These are phyloP conservation scores for Dalbergia cochinchinensis DNA, from an alignment of 306 rosid species.

Conservation along the genomic window DNA sequence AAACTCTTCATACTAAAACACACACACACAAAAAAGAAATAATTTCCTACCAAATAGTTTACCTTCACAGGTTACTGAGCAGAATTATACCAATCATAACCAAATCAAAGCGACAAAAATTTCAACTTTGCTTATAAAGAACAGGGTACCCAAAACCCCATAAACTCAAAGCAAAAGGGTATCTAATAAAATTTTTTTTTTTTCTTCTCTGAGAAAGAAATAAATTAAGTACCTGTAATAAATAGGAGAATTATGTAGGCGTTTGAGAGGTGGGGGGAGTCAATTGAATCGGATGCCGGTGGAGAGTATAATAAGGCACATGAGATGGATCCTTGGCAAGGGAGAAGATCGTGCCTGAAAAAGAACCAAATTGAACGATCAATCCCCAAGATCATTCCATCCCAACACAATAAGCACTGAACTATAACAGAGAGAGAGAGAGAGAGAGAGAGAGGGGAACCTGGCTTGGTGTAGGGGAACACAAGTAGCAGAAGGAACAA, in stretches of 20 bases:
- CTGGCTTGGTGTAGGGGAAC: neutral
- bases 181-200: neutral
- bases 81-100: neutral
- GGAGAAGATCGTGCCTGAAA: slow-evolving; percentile 38
- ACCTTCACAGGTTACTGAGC: neutral
- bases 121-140: slow-evolving; percentile 24
- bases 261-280: neutral
- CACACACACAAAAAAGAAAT: neutral
- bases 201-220: neutral
- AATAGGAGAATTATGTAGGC: neutral
- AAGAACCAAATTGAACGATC: slow-evolving; percentile 11
- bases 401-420: slow-evolving; percentile 13
- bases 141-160: slow-evolving; percentile 29
- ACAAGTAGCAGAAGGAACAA: slow-evolving; percentile 8
- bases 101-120: slow-evolving; percentile 35
- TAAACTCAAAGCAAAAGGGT: neutral
- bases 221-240: neutral
- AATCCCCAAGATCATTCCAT: slow-evolving; percentile 34
- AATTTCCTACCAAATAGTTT: neutral
- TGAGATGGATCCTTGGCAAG: slow-evolving; percentile 21
- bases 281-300: slow-evolving; percentile 35
- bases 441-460: slow-evolving; percentile 26
- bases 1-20: neutral
- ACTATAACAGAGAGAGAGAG: slow-evolving; percentile 8
- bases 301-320: neutral